Evolutionary conservation across 129 eudicot species (phyloP), one percentile per base, ranked within the genome.

Genomic region (Escallonia herrerae): DNA sequence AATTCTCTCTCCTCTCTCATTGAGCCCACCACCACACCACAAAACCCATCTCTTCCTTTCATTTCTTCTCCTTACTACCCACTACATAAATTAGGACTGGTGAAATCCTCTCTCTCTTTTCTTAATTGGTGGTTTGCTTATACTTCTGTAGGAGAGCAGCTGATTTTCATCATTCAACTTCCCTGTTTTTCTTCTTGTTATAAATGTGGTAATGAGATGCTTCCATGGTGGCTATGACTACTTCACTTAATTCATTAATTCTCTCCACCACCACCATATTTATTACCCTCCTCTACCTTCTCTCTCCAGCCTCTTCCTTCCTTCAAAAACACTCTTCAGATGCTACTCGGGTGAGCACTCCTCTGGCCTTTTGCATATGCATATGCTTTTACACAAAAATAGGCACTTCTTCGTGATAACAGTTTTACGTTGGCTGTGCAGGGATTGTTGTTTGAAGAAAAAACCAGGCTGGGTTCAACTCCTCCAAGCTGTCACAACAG

Each of bases 401-500:
- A 22, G 33, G 33, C 33, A 22, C 33, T 22, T 22, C 33, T 22
- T 22, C 1, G 33, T 22, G 33, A 22, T 22, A 22, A 22, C 6
- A 22, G 9, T 64, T 48, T 64, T 53, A 12, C 40, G 15, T 43
- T 1, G 8, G 46, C 1, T 50, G 13, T 67, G 14, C 5, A 77
- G 86, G 81, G 56, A 6, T 73, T 77, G 56, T 39, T 74, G 53
- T 62, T 68, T 44, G 86, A 74, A 60, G 86, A 77, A 55, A 84
- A 80, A 60, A 66, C 80, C 8, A 81, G 90, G 51, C 6, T 84
- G 66, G 90, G 90, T 12, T 84, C 90, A 56, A 81, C 75, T 37
- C 90, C 90, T 12, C 90, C 90, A 37, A 84, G 79, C 41, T 84
- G 90, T 42, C 73, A 84, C 70, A 84, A 84, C 77, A 81, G 65